Percentiles rank a stretch among this genome's conserved stretches.
These are phyloP conservation scores for Sporobolomyces pararoseus DNA, from an alignment of 768 basidiomycete species.

Conservation along the genomic window DNA sequence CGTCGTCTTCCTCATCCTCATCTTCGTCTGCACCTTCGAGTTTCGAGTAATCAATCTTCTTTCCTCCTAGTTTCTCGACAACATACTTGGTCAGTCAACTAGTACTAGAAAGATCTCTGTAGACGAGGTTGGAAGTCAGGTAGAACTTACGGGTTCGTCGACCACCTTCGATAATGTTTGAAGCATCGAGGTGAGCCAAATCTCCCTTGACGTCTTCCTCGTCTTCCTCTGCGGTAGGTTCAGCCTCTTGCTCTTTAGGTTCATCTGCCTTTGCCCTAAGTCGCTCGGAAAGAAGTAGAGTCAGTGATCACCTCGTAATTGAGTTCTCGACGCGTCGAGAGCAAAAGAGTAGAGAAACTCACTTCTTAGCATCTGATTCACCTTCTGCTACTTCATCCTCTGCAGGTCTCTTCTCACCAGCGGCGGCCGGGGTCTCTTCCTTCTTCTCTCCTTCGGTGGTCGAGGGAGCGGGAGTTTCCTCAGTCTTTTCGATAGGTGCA, in stretches of 20 bases:
- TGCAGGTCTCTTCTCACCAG: slow-evolving; percentile 27
- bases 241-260: slow-evolving; percentile 9
- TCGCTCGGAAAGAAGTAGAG: not conserved
- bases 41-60: slow-evolving; percentile 36
- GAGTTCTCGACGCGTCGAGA: too few species aligned
- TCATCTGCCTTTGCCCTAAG: slow-evolving; percentile 29
- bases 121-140: too few species aligned
- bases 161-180: slow-evolving; percentile 35
- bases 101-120: not conserved
- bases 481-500: not conserved
- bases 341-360: too few species aligned
- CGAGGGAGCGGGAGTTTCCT: slow-evolving; percentile 1
- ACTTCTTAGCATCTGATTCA: slow-evolving; percentile 27
- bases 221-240: slow-evolving; percentile 16
- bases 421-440: not conserved
- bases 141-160: slow-evolving; percentile 32
- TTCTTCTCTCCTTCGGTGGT: not conserved
- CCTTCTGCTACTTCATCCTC: slow-evolving; percentile 19
- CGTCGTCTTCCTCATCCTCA: slow-evolving; percentile 17
- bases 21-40: slow-evolving; percentile 20
- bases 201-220: slow-evolving; percentile 37
- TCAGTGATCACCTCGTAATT: not conserved
- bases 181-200: slow-evolving; percentile 30
- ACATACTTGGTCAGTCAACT: not conserved
- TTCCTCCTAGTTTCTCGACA: slow-evolving; percentile 22